Evolutionary conservation across 2,329 filamentous ascomycete species (phyloP).

Genomic region (Colletotrichum incanum): DNA sequence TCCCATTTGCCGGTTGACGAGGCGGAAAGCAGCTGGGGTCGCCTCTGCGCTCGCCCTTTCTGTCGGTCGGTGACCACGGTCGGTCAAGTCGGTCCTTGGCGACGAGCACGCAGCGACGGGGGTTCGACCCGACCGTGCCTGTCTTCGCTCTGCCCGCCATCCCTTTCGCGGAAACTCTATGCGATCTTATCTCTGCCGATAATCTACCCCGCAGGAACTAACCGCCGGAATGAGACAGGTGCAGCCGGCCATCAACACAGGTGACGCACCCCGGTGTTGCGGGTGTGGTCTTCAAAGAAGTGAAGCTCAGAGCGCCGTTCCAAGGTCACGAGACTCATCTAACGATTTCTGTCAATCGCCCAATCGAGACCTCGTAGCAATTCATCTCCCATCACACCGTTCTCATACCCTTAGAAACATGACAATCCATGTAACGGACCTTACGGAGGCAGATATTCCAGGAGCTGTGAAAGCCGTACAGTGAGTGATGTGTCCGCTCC

Average conservation of each 20-base stretch:
- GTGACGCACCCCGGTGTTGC: neutral
- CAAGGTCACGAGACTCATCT: neutral
- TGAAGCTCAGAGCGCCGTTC: no score
- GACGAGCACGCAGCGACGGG: neutral
- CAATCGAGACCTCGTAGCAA: no score
- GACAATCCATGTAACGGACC: slow-evolving; percentile 68
- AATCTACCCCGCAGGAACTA: slow-evolving; percentile 12
- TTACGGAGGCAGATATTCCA: slow-evolving; percentile 73
- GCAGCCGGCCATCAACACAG: neutral
- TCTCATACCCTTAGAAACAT: slow-evolving; percentile 50
- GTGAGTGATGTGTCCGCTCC: slow-evolving; percentile 41
- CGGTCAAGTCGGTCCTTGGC: neutral
- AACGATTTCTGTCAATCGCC: neutral
- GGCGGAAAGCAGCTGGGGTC: no score
- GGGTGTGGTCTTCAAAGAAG: neutral
- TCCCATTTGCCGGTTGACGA: neutral
- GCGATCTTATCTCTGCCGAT: slow-evolving; percentile 6
- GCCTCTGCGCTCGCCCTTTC: no score
- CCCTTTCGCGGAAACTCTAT: slow-evolving; percentile 6
- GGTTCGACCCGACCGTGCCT: neutral
- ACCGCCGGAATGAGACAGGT: neutral
- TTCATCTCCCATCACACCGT: neutral
- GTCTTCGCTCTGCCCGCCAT: neutral
- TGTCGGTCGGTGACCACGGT: no score
- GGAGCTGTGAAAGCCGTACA: slow-evolving; percentile 77